Conservation (phyloP, 352 stramenopile species). For the Globisporangium paroecandrum region DNA sequence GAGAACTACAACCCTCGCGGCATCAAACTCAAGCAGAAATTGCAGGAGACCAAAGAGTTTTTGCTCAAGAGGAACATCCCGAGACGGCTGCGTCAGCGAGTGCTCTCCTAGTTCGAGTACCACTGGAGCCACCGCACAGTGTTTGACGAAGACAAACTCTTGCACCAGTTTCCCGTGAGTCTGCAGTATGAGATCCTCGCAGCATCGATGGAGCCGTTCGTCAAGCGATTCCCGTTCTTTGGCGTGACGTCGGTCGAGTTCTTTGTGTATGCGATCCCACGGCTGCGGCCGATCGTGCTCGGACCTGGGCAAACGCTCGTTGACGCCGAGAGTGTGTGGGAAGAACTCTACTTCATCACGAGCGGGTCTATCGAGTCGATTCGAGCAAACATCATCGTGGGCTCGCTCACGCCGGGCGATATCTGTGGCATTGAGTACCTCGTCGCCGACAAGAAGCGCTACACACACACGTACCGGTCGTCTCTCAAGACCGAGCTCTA, state of each 20-base stretch:
- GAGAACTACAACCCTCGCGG: slow-evolving; percentile 88
- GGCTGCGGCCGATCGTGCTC: slow-evolving; percentile 59
- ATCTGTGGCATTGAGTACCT: slow-evolving; percentile 81
- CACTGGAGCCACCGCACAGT: slow-evolving; percentile 70
- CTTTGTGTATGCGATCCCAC: slow-evolving; percentile 64
- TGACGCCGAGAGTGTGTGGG: slow-evolving; percentile 76
- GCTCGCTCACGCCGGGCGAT: slow-evolving; percentile 52
- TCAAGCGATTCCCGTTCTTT: slow-evolving; percentile 76
- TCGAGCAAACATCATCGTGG: slow-evolving; percentile 54
- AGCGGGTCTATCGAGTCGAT: slow-evolving; percentile 55
- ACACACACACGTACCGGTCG: slow-evolving; percentile 64
- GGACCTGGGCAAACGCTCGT: slow-evolving; percentile 57
- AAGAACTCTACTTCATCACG: slow-evolving; percentile 76
- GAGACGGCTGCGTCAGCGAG: slow-evolving; percentile 51
- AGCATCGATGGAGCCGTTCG: slow-evolving; percentile 72
- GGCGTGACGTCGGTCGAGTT: slow-evolving; percentile 72
- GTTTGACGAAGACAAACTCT: slow-evolving; percentile 69
- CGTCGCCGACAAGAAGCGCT: slow-evolving; percentile 44
- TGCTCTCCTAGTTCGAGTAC: slow-evolving; percentile 82
- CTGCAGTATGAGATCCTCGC: slow-evolving; percentile 79
- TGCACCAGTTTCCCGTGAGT: slow-evolving; percentile 62
- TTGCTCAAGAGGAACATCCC: slow-evolving; percentile 67
- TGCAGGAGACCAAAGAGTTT: slow-evolving; percentile 82
- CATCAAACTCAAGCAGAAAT: slow-evolving; percentile 67
- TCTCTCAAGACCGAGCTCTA: slow-evolving; percentile 67